Conservation (phyloP, 805 yeast genomes). For the Candida fluviatilis region DNA sequence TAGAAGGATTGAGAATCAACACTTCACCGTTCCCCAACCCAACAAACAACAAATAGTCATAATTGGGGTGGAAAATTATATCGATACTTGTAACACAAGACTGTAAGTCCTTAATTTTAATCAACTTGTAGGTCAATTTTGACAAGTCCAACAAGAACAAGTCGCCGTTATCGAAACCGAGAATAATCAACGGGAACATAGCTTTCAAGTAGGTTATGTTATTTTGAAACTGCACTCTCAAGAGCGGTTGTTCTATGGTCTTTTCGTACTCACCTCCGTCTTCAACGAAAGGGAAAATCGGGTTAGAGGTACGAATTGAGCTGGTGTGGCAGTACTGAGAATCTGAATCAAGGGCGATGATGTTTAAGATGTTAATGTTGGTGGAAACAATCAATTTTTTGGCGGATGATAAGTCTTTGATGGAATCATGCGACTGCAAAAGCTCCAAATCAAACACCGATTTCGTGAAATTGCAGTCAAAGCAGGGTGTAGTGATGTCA, state of each 20-base stretch:
- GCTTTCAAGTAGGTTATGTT: slow-evolving; percentile 36
- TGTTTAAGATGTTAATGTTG: slow-evolving; percentile 49
- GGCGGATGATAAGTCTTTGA: slow-evolving; percentile 1
- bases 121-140: slow-evolving; percentile 38
- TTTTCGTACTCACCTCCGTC: slow-evolving; percentile 20
- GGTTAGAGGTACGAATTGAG: slow-evolving; percentile 15
- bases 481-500: slow-evolving; percentile 9
- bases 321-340: slow-evolving; percentile 20
- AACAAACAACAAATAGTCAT: slow-evolving; percentile 47
- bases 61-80: slow-evolving; percentile 24
- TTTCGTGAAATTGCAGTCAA: neutral
- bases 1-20: slow-evolving; percentile 40
- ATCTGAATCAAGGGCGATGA: slow-evolving; percentile 33
- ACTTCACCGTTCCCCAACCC: slow-evolving; percentile 66
- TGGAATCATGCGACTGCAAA: neutral
- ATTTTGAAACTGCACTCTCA: slow-evolving; percentile 37
- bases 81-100: slow-evolving; percentile 19
- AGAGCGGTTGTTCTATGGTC: slow-evolving; percentile 42
- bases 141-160: slow-evolving; percentile 56
- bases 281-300: slow-evolving; percentile 18
- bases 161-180: slow-evolving; percentile 70
- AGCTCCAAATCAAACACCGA: slow-evolving; percentile 2
- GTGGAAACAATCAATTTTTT: slow-evolving; percentile 37
- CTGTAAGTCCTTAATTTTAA: slow-evolving; percentile 40
- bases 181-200: slow-evolving; percentile 44